Conservation (phyloP, 176 grass and related monocot species). For the Avena sativa region DNA sequence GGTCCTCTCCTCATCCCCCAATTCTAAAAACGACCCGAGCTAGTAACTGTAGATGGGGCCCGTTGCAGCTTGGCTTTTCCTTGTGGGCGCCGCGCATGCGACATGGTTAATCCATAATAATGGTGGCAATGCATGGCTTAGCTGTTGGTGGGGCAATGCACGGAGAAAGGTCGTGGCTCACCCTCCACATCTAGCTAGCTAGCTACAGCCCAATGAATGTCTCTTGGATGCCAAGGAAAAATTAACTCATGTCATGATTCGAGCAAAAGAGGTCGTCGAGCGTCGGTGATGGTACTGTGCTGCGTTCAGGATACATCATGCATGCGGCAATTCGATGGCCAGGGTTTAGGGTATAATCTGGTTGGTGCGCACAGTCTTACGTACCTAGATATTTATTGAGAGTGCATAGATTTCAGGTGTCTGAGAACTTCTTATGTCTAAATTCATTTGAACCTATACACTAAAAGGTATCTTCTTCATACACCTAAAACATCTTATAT, state of each 20-base stretch:
- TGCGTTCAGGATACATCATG: background rate
- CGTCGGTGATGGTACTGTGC: background rate
- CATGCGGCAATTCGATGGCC: too few species aligned
- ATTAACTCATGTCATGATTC: background rate
- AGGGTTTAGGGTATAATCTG: too few species aligned
- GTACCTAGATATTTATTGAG: too few species aligned
- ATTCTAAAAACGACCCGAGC: background rate
- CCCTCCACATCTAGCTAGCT: too few species aligned
- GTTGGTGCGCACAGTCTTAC: too few species aligned
- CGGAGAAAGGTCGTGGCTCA: background rate
- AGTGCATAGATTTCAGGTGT: too few species aligned
- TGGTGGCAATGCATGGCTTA: background rate
- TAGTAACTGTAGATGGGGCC: background rate
- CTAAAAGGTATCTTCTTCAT: too few species aligned
- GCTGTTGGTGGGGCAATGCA: slow-evolving; percentile 6
- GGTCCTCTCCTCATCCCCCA: background rate
- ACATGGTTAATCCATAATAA: slow-evolving; percentile 2
- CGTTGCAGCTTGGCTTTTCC: slow-evolving; percentile 41
- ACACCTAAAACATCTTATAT: too few species aligned
- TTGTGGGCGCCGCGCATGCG: slow-evolving; percentile 34
- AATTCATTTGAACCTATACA: too few species aligned
- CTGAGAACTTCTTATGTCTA: too few species aligned
- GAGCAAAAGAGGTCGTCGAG: background rate
- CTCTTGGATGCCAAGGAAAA: background rate
- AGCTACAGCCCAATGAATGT: background rate